phyloP scores from a whole-genome alignment of 2,329 filamentous ascomycete genomes.

The Sclerotinia borealis region DNA sequence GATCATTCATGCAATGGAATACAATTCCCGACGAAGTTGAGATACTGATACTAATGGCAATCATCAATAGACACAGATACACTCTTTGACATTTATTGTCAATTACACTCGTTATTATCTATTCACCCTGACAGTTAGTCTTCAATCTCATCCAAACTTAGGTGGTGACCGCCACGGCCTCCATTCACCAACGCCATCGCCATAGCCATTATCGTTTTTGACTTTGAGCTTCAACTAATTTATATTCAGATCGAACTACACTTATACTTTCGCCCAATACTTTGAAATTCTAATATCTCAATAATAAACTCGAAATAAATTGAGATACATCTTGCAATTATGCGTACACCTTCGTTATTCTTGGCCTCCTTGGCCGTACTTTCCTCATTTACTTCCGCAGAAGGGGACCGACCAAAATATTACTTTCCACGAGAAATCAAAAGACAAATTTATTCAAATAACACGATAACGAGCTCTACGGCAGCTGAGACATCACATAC shows the following conservation, averaged over 20 bases:
- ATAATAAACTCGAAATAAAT: slow-evolving; percentile 2
- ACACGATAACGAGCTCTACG: slow-evolving; percentile 19
- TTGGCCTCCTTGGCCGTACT: slow-evolving; percentile 45
- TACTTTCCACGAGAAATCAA: slow-evolving; percentile 54
- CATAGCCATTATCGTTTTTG: slow-evolving; percentile 18
- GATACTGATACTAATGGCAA: slow-evolving; percentile 23
- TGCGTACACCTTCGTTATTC: slow-evolving; percentile 46
- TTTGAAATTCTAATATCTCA: slow-evolving; percentile 4
- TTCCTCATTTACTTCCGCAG: slow-evolving; percentile 40
- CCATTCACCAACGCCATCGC: not conserved
- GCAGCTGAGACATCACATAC: slow-evolving; percentile 12
- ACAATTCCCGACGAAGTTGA: slow-evolving; percentile 12
- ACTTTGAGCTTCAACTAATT: slow-evolving; percentile 22
- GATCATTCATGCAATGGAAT: slow-evolving; percentile 28
- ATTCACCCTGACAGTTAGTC: slow-evolving; percentile 44
- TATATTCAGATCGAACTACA: slow-evolving; percentile 14
- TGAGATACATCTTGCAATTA: slow-evolving; percentile 32
- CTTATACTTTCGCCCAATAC: not conserved
- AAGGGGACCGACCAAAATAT: slow-evolving; percentile 44
- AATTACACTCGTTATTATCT: slow-evolving; percentile 52
- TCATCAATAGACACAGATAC: slow-evolving; percentile 35
- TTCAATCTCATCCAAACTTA: not conserved
- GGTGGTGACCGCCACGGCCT: not conserved
- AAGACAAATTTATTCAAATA: slow-evolving; percentile 37
- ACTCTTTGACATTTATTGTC: slow-evolving; percentile 50